Base-by-base conservation (phyloP, 225 moss, liverwort and hornwort species). In the Polytrichum formosum region DNA sequence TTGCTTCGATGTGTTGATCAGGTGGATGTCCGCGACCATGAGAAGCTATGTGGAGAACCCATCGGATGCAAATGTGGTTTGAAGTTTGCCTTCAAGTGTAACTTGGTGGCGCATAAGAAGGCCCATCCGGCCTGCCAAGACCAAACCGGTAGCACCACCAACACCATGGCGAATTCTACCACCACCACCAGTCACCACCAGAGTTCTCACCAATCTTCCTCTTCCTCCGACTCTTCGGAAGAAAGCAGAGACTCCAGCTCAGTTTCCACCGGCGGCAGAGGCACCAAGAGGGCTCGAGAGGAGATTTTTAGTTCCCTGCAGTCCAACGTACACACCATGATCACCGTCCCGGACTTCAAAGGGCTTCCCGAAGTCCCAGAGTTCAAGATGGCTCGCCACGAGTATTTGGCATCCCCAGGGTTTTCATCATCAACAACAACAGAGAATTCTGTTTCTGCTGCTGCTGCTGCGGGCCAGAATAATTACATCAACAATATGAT, bases 51-150 rank as follows among this genome's bases (percentile, higher is more conserved):
- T 53, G 96, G 96, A 1, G 83, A 91, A 67, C 90, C 91, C 4
- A 93, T 96, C 37, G 88, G 85, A 69, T 96, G 96, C 82, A 93
- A 87, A 75, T 96, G 96, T 26, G 96, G 96, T 5, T 84, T 90
- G 55, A 96, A 93, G 80, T 96, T 96, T 35, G 96, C 96, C 2
- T 96, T 96, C 63, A 96, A 96, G 72, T 96, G 96, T 77, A 96
- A 96, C 71, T 37, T 96, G 75, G 96, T 96, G 20, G 90, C 90
- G 1, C 96, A 96, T 81, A 96, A 96, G 76, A 96, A 93, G 70
- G 88, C 87, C 0, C 93, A 96, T 63, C 91, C 91, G 0, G 86
- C 83, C 4, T 96, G 95, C 29, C 93, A 91, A 67, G 95, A 96
- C 29, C 73, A 61, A 5, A 80, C 68, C 6, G 27, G 25, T 7